Percentiles rank a stretch among this genome's conserved stretches.
Conservation (phyloP, 1,284 basidiomycete species). For the Erythrobasidium hasegawianum region DNA sequence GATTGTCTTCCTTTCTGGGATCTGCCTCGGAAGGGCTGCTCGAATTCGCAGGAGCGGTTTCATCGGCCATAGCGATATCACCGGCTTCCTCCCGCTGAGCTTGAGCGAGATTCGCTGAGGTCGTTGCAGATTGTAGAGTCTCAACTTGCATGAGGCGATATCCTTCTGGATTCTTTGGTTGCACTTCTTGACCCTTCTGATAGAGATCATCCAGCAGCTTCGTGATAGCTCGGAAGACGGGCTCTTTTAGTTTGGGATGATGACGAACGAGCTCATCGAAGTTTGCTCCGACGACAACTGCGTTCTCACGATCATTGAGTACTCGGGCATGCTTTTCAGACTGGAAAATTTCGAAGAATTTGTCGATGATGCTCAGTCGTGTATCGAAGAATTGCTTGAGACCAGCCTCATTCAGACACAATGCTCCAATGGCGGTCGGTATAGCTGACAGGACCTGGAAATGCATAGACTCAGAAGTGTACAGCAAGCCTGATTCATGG, state of each 20-base stretch:
- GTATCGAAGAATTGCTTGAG: conserved; percentile 73
- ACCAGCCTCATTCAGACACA: conserved; percentile 89
- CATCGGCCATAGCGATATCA: conserved; percentile 48
- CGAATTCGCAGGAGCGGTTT: conserved; percentile 20
- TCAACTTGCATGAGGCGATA: conserved; percentile 53
- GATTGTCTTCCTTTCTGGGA: conserved; percentile 37
- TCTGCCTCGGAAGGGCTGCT: conserved; percentile 42
- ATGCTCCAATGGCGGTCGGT: conserved; percentile 91
- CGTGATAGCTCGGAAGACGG: conserved; percentile 72
- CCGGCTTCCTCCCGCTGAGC: conserved; percentile 47
- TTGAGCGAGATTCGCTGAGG: conserved; percentile 43
- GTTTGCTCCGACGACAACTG: conserved; percentile 76
- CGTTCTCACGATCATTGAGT: conserved; percentile 89
- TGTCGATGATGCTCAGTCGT: conserved; percentile 72
- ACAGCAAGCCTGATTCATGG: conserved; percentile 46
- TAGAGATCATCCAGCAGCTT: conserved; percentile 68
- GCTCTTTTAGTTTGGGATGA: conserved; percentile 78
- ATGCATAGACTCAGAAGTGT: conserved; percentile 36
- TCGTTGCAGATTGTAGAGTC: conserved; percentile 33
- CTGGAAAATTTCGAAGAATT: conserved; percentile 80
- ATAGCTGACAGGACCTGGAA: conserved; percentile 69
- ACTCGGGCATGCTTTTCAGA: conserved; percentile 79
- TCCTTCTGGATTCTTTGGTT: conserved; percentile 60
- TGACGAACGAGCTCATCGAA: conserved; percentile 96
- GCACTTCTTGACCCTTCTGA: conserved; percentile 59